Base-by-base conservation (phyloP, 768 basidiomycete species). In the Mycena galericulata region DNA sequence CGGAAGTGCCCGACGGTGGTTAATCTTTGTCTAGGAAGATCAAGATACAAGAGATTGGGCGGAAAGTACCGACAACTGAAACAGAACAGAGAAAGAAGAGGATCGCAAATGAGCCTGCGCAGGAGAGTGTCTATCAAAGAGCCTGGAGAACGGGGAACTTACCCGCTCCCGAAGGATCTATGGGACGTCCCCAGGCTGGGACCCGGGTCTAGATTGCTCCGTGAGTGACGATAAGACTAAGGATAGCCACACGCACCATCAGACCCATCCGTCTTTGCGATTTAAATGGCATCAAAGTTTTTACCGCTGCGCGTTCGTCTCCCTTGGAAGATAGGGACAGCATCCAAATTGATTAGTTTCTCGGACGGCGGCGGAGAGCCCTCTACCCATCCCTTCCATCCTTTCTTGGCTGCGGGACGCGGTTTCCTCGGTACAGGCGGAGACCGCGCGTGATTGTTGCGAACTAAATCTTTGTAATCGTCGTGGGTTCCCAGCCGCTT, bases 301-400 rank as follows among this genome's bases (percentile, higher is more conserved):
- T 93, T 94, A 56, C 93, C 93, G 72, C 93, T 94, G 65, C 93
- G 83, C n/a, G 92, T 92, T 67, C 90, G 86, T 66, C 93, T 82
- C 80, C 94, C 93, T 67, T 87, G 88, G 14, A 94, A 84, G 10
- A 91, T 80, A 29, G 89, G 87, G 2, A 90, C 91, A 36, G 85
- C 84, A 77, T 95, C 93, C 67, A 94, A 85, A 74, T 94, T 94
- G 79, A 94, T 94, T 55, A 94, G 81, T 77, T 93, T 94, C 73
- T 89, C 87, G 17, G 92, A 92, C 24, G 93, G 91, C 58, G 89
- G 88, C 27, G 92, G 92, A 26, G 92, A 93, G 72, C 92, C 93
- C 82, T 94, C 93, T 24, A 95, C 91, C 93, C 93, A 95, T 41
- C 93, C 93, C 82, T 95, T 95, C 93, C 93, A 95, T 18, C 93